Evolutionary conservation across 208 protist species (phyloP), one percentile per base, ranked within the genome.

Genomic region (Trypanosoma avium): DNA sequence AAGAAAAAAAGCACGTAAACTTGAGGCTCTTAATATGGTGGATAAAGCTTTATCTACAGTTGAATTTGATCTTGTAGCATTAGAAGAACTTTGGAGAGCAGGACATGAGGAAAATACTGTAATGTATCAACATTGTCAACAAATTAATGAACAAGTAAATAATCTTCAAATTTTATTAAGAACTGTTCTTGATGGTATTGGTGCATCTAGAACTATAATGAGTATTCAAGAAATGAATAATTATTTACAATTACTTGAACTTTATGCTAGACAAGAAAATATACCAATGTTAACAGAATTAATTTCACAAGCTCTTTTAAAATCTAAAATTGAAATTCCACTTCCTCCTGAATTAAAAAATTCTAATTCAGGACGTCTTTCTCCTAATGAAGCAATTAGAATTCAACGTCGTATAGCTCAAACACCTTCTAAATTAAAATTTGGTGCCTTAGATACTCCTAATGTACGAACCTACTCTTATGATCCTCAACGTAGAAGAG

Each of bases 151-250:
- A 59, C 66, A 86, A 61, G 33, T 81, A 10, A 81, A 77, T 33
- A 54, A 63, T 15, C 74, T 66, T 24, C 77, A 81, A 47, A 56
- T 91, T 32, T 61, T 96, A 26, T 50, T 96, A 45, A 65, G 77
- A 36, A 92, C 92, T 56, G 48, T 94, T 36, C 66, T 94, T 1
- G 91, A 94, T 56, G 86, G 82, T 33, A 70, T 96, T 42, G 86
- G 86, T 32, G 79, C 77, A 9, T 76, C 84, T 12, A 83, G 91
- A 8, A 63, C 65, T 9, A 79, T 96, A 61, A 47, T 32, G 1
- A 69, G 67, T 36, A 60, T 73, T 19, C 40, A 40, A 15, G 81
- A 88, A 6, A 58, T 92, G 26, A 70, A 65, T 32, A 56, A 58
- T 24, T 94, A 89, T 50, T 63, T 96, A 32, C 87, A 90, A 26